These are phyloP conservation scores for Scheffersomyces segobiensis DNA, from an alignment of 1,139 yeast genomes.

Conservation along the genomic window DNA sequence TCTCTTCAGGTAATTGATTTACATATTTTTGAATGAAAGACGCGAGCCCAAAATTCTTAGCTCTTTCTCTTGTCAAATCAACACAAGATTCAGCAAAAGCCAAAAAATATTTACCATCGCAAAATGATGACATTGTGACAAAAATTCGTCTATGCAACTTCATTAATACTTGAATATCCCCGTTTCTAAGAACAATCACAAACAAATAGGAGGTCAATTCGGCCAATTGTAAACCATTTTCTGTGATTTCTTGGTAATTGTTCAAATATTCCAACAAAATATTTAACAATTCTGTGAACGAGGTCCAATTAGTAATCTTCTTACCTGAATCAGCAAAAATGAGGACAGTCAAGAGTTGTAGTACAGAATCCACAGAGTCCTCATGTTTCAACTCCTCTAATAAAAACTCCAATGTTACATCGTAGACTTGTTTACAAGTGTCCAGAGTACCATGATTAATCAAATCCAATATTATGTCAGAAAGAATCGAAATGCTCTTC, in stretches of 20 bases:
- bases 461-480: conserved; percentile 62
- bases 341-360: conserved; percentile 42
- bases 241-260: background rate
- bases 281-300: background rate
- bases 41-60: conserved; percentile 45
- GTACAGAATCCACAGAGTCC: conserved; percentile 16
- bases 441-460: conserved; percentile 62
- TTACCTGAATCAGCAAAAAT: conserved; percentile 70
- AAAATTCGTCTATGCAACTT: conserved; percentile 47
- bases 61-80: conserved; percentile 44
- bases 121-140: conserved; percentile 29
- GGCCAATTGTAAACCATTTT: conserved; percentile 11
- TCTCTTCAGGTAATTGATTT: conserved; percentile 30
- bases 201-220: conserved; percentile 44
- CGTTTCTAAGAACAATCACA: conserved; percentile 57
- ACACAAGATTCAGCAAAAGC: conserved; percentile 51
- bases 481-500: conserved; percentile 41
- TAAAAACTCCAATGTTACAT: conserved; percentile 30
- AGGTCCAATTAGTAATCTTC: conserved; percentile 51
- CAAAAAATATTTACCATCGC: conserved; percentile 40
- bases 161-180: conserved; percentile 52
- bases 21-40: conserved; percentile 53
- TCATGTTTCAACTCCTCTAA: conserved; percentile 11
- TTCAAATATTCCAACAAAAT: conserved; percentile 3
- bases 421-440: conserved; percentile 50